phyloP scores from a whole-genome alignment of 805 yeast genomes.

The Teunomyces atbi region DNA sequence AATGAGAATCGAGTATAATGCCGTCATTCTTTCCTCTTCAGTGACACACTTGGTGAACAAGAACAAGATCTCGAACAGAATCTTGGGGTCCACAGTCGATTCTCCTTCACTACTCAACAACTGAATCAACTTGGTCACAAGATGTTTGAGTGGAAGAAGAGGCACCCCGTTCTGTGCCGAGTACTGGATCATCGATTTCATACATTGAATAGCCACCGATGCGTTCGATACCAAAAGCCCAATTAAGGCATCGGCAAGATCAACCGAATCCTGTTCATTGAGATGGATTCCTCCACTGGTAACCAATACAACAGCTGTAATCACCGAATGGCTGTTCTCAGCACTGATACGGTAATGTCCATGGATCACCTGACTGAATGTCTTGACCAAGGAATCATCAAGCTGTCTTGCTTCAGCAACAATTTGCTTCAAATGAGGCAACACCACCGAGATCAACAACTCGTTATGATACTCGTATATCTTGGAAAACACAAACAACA shows the following conservation, averaged over 20 bases:
- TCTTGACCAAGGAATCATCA: slow-evolving; percentile 20
- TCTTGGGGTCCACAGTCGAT: slow-evolving; percentile 15
- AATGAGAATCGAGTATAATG: slow-evolving; percentile 32
- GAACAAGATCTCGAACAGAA: slow-evolving; percentile 49
- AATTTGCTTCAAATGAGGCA: slow-evolving; percentile 41
- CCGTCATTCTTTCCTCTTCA: slow-evolving; percentile 28
- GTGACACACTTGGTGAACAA: slow-evolving; percentile 38
- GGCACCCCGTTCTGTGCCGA: slow-evolving; percentile 22
- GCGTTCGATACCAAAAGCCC: slow-evolving; percentile 19
- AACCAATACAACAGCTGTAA: slow-evolving; percentile 34
- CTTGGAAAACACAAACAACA: slow-evolving; percentile 60
- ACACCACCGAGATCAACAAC: slow-evolving; percentile 45
- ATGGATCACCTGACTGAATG: slow-evolving; percentile 26
- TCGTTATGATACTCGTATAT: slow-evolving; percentile 47
- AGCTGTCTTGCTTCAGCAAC: slow-evolving; percentile 19
- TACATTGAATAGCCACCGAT: slow-evolving; percentile 49
- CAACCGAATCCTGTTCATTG: slow-evolving; percentile 19
- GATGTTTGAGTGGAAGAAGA: slow-evolving; percentile 40
- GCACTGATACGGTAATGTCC: slow-evolving; percentile 16
- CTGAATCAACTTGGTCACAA: slow-evolving; percentile 47
- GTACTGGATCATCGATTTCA: slow-evolving; percentile 52
- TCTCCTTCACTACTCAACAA: slow-evolving; percentile 16
- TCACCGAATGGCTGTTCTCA: slow-evolving; percentile 23
- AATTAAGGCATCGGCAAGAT: slow-evolving; percentile 23
- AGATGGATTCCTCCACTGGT: slow-evolving; percentile 35